Base-by-base conservation (phyloP, 192 early-diverging fungal species). In the Backusella parvicylindrica region DNA sequence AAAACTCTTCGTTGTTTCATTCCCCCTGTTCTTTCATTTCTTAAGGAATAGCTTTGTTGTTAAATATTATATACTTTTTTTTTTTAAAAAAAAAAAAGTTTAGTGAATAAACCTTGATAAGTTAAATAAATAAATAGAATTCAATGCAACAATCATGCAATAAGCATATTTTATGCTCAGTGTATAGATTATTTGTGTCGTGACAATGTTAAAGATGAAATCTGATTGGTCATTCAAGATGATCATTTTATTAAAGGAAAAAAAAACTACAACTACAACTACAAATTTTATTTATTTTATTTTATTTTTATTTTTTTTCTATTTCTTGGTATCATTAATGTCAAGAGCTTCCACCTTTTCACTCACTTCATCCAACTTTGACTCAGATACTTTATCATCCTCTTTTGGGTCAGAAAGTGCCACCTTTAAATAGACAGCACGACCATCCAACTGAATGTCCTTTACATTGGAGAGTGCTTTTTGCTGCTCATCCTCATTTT, bases 401-500 rank as follows among this genome's bases (percentile, higher is more conserved):
- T 9, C 36, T 2, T 80, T 70, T 32, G 77, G 85, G 47, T 89
- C 86, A n/a, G 83, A 86, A 35, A 87, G 76, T 2, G 90, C 88
- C 36, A 92, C 70, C 70, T 88, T 89, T 64, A 95, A 83, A 72
- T 86, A 84, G 63, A 96, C 72, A 8, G 84, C 80, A 74, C 93
- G 86, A 18, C 89, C 93, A 68, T 95, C 92, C 18, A 90, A 84
- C 49, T 79, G 66, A 32, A 88, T 84, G 70, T 83, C 83, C 73
- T 84, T 87, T 53, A 92, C 78, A 64, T 89, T 86, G 30, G 88
- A 85, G 70, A 96, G 72, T 6, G 90, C 91, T 69, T 87, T 91
- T 72, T 84, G 75, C 84, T 97, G 96, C 74, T 96, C 94, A 13
- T 77, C 91, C 70, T 94, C 87, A 77, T 85, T 83, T 26, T 82